Percentiles rank a stretch among this genome's conserved stretches.
These are phyloP conservation scores for Phytophthora cactorum DNA, from an alignment of 352 stramenopile genomes.

Conservation along the genomic window DNA sequence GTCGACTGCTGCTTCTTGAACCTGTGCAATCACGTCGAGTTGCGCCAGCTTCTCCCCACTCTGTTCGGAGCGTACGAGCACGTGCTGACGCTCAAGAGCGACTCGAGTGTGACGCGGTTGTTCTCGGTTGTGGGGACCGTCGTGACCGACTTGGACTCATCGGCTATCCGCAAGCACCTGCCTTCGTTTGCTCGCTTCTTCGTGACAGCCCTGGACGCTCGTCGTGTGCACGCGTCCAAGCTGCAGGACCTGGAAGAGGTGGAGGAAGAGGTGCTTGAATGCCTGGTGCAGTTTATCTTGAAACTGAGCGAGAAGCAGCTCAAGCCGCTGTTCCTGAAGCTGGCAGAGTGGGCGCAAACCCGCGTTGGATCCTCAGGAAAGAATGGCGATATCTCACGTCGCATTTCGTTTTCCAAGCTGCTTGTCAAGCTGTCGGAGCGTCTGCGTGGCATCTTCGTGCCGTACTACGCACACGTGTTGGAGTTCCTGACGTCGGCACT, in stretches of 20 bases:
- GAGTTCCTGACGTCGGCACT: conserved; percentile 61
- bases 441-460: conserved; percentile 89
- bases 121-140: conserved; percentile 77
- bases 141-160: conserved; percentile 55
- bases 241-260: conserved; percentile 68
- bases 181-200: conserved; percentile 86
- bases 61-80: conserved; percentile 77
- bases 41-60: conserved; percentile 76
- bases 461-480: conserved; percentile 85
- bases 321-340: conserved; percentile 89
- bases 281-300: conserved; percentile 82
- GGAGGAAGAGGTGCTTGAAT: conserved; percentile 80
- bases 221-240: conserved; percentile 66
- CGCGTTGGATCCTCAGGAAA: conserved; percentile 36
- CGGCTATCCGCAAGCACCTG: conserved; percentile 67
- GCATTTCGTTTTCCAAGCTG: conserved; percentile 85
- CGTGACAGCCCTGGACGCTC: conserved; percentile 75
- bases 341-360: conserved; percentile 77
- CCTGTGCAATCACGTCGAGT: conserved; percentile 72
- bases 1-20: conserved; percentile 73
- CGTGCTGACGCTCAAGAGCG: conserved; percentile 53
- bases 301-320: conserved; percentile 91
- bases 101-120: conserved; percentile 65
- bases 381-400: conserved; percentile 52
- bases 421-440: conserved; percentile 81